A percentile compares a stretch with the other conserved stretches of the same genome.
Conservation (phyloP, 805 yeast species). For the Alloascoidea hylecoeti region DNA sequence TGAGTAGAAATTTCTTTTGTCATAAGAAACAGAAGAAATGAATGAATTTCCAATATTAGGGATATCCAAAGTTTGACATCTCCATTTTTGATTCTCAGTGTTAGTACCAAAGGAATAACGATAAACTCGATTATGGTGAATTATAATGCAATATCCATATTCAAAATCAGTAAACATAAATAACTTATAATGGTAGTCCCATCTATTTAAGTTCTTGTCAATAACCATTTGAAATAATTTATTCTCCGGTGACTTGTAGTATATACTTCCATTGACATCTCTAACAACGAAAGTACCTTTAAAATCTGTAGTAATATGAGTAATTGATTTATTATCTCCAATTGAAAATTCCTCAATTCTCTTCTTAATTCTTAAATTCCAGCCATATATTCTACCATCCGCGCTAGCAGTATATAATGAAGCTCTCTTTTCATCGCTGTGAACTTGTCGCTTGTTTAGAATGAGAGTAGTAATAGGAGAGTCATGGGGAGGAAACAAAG, state of each 20-base stretch:
- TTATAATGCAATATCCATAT: not conserved
- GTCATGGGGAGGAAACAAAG: conserved; percentile 1
- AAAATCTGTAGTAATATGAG: not conserved
- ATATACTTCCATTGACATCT: not conserved
- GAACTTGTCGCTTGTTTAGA: not conserved
- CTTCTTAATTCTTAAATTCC: not conserved
- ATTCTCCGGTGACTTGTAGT: not conserved
- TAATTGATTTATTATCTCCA: not conserved
- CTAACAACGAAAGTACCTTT: not conserved
- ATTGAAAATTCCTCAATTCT: not conserved
- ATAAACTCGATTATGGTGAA: not conserved
- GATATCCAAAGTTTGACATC: not conserved
- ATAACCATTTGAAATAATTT: not conserved
- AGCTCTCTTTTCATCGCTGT: not conserved
- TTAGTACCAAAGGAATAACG: not conserved
- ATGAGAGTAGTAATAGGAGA: not conserved
- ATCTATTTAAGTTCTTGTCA: too few species aligned
- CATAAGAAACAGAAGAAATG: too few species aligned
- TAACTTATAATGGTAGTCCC: too few species aligned
- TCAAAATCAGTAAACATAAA: not conserved
- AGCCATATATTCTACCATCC: not conserved
- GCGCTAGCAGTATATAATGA: not conserved
- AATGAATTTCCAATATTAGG: too few species aligned
- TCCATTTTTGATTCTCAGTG: too few species aligned
- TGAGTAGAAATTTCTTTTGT: too few species aligned